Percentiles rank a stretch among this genome's conserved stretches.
These are phyloP conservation scores for Cladosporium sp. DNA, from an alignment of 2,329 filamentous ascomycete species.

Conservation along the genomic window DNA sequence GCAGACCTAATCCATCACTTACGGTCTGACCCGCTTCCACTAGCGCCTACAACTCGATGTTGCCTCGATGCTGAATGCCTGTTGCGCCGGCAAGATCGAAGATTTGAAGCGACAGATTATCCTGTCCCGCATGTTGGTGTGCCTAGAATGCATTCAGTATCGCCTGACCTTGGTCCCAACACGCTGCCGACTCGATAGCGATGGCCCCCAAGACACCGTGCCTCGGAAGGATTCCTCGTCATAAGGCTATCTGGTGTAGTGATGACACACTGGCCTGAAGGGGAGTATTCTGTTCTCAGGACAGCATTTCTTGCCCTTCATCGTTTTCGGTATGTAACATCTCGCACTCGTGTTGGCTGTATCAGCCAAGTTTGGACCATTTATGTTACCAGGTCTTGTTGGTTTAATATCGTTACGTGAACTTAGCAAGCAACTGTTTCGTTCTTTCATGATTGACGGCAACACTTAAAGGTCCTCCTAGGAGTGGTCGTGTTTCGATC, in stretches of 20 bases:
- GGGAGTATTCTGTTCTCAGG: background rate
- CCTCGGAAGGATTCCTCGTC: conserved; percentile 4
- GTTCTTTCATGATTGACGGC: background rate
- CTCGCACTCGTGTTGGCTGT: background rate
- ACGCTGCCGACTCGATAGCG: background rate
- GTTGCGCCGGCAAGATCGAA: background rate
- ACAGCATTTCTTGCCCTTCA: background rate
- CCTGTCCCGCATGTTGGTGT: background rate
- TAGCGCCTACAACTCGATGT: background rate
- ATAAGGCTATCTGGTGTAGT: background rate
- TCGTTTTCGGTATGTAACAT: background rate
- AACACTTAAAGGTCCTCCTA: background rate
- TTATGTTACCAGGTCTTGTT: background rate
- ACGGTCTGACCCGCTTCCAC: background rate
- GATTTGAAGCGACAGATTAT: background rate
- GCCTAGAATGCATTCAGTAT: background rate
- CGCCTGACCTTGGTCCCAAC: background rate
- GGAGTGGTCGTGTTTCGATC: background rate
- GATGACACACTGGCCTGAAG: background rate
- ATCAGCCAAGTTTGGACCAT: background rate
- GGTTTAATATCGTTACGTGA: background rate
- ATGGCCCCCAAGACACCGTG: background rate
- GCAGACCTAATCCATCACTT: conserved; percentile 3
- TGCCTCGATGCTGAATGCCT: background rate
- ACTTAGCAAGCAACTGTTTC: background rate